phyloP scores from a whole-genome alignment of 2,329 filamentous ascomycete species.

The Ploettnerulaceae sp. region DNA sequence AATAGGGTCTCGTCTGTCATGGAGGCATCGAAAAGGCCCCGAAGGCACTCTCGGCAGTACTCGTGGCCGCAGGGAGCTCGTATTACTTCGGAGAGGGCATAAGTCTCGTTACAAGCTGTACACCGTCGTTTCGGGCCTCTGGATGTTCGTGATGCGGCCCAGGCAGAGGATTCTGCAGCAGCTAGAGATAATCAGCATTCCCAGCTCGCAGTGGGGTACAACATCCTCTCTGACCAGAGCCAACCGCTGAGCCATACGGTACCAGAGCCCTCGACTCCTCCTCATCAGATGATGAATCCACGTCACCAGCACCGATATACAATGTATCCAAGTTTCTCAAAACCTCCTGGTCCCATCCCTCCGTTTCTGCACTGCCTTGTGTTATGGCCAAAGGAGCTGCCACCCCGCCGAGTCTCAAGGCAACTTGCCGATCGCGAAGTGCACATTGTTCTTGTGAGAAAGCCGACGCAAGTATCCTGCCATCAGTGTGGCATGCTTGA shows the following conservation, averaged over 20 bases:
- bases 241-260: not conserved
- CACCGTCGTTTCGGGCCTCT: constrained; percentile 7
- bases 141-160: constrained; percentile 2
- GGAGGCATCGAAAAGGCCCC: constrained; percentile 40
- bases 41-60: constrained; percentile 49
- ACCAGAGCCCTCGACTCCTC: not conserved
- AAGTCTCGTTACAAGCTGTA: constrained; percentile 15
- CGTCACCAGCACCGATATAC: constrained; percentile 10
- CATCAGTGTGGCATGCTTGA: constrained; percentile 24
- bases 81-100: constrained; percentile 14
- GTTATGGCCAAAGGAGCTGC: constrained; percentile 4
- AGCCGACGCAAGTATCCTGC: constrained; percentile 7
- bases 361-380: not conserved
- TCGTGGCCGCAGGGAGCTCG: constrained; percentile 40
- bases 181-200: not conserved
- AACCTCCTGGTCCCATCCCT: constrained; percentile 18
- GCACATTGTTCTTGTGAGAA: constrained; percentile 16
- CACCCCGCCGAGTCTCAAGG: constrained; percentile 12
- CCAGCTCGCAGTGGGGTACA: not conserved
- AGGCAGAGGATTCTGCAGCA: constrained; percentile 9
- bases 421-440: constrained; percentile 17
- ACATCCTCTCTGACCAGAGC: not conserved
- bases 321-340: constrained; percentile 20
- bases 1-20: constrained; percentile 48
- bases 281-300: not conserved